Evolutionary conservation across 345 rosid genomes (phyloP).

Genomic region (Corchorus capsularis): DNA sequence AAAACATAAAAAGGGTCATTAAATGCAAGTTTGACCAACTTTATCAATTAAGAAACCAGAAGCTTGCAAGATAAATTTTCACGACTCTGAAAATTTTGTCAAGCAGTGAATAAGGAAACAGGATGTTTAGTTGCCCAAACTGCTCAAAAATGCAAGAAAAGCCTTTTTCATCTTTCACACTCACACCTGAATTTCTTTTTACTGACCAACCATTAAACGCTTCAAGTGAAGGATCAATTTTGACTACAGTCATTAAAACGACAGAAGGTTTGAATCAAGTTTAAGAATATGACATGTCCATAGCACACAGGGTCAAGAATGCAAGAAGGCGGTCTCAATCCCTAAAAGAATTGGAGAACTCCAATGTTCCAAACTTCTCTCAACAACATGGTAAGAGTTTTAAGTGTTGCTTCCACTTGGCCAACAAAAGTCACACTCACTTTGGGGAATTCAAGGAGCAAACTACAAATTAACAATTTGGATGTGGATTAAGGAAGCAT

Average conservation of each 20-base stretch:
- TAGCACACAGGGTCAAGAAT: not conserved
- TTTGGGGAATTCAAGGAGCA: not conserved
- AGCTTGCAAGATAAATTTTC: not conserved
- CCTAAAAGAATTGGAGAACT: not conserved
- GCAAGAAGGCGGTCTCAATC: not conserved
- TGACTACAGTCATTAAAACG: not conserved
- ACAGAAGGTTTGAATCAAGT: not conserved
- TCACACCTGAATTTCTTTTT: not conserved
- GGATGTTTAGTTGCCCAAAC: not conserved
- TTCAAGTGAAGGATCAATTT: not conserved
- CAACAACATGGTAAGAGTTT: not conserved
- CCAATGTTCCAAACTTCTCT: not conserved
- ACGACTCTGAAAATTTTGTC: not conserved
- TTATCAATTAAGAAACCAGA: slow-evolving; percentile 1
- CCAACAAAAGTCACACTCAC: not conserved
- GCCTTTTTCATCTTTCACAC: not conserved
- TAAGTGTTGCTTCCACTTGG: not conserved
- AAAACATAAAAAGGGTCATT: not conserved
- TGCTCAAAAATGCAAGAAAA: not conserved
- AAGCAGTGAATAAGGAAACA: not conserved
- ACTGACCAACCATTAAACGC: not conserved
- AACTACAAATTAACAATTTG: not conserved
- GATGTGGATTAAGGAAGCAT: not conserved
- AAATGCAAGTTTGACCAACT: not conserved
- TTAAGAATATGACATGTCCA: not conserved